Evolutionary conservation across 305 asterid species (phyloP), one percentile per base, ranked within the genome.

Genomic region (Fraxinus floribunda): DNA sequence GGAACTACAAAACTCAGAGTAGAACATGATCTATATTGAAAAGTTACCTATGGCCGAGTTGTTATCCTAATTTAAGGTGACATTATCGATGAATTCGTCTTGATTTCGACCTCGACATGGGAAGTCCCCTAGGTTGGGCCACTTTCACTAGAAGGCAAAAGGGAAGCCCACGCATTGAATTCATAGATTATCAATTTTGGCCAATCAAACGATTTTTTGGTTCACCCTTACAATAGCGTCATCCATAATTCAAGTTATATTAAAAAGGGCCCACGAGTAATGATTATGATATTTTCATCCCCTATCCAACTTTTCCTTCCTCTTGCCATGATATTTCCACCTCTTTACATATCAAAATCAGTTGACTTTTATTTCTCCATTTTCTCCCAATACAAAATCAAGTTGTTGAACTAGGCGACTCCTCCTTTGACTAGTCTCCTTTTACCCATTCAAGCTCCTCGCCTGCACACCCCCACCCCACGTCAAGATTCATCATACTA

Each of bases 401-500:
- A 20, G 79, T 39, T 7, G 87, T 84, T 84, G 78, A 81, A 81
- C 73, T n/a, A 73, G 75, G 80, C 70, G 36, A 64, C 38, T 29
- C 68, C 30, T 29, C 68, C 81, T 57, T 84, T 84, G 85, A 85
- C 79, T 15, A 64, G 81, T 81, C 81, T 85, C 36, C 66, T 44
- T 29, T 64, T 82, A 81, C 80, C 72, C 38, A 13, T 76, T 81
- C 76, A 36, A 82, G 39, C 83, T 46, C n/a, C 83, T 32, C 39
- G 41, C 52, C 60, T 36, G 49, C 57, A 44, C 36, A 83, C 24
- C 24, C 39, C n/a, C 3, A 16, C 64, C 24, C 64, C 24, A 55
- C 24, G 24, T 6, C 66, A 55, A 6, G 10, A 55, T 55, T 55
- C 24, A n/a, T 55, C 66, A n/a, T n/a, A 52, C 64, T 52, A 55